Percentiles rank a stretch among this genome's conserved stretches.
These are phyloP conservation scores for Acidomyces sp. DNA, from an alignment of 495 filamentous ascomycete genomes.

Conservation along the genomic window DNA sequence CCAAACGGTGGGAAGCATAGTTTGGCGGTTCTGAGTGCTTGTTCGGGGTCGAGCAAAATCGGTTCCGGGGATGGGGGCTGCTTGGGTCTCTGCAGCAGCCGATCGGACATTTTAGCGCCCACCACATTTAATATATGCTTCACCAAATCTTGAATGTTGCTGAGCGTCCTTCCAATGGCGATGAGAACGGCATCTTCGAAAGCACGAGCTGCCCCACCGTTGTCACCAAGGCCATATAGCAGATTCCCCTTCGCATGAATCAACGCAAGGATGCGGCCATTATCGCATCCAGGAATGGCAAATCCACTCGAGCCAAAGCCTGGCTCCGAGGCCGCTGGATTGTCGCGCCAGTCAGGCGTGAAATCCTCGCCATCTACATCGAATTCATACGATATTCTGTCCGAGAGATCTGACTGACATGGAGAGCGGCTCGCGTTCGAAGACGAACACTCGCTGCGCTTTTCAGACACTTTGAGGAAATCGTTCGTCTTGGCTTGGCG, in stretches of 20 bases:
- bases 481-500: constrained; percentile 40
- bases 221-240: constrained; percentile 84
- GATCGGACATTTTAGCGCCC: constrained; percentile 22
- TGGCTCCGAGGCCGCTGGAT: constrained; percentile 28
- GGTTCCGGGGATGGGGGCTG: constrained; percentile 37
- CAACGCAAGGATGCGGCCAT: constrained; percentile 82
- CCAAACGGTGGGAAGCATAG: constrained; percentile 70
- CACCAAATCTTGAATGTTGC: constrained; percentile 69
- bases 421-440: constrained; percentile 38
- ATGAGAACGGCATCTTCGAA: constrained; percentile 95
- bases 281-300: constrained; percentile 73
- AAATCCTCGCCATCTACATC: constrained; percentile 35
- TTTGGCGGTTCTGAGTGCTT: constrained; percentile 69
- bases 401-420: constrained; percentile 38
- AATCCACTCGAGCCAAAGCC: constrained; percentile 79
- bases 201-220: constrained; percentile 67
- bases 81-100: constrained; percentile 18
- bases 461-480: constrained; percentile 38
- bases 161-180: constrained; percentile 56
- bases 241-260: constrained; percentile 97
- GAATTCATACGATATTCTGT: constrained; percentile 46
- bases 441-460: constrained; percentile 42
- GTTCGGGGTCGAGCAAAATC: constrained; percentile 69
- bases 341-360: constrained; percentile 21
- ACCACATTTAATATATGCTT: constrained; percentile 67